Conservation (phyloP, 2,329 filamentous ascomycete genomes). For the Clathrospora elynae region DNA sequence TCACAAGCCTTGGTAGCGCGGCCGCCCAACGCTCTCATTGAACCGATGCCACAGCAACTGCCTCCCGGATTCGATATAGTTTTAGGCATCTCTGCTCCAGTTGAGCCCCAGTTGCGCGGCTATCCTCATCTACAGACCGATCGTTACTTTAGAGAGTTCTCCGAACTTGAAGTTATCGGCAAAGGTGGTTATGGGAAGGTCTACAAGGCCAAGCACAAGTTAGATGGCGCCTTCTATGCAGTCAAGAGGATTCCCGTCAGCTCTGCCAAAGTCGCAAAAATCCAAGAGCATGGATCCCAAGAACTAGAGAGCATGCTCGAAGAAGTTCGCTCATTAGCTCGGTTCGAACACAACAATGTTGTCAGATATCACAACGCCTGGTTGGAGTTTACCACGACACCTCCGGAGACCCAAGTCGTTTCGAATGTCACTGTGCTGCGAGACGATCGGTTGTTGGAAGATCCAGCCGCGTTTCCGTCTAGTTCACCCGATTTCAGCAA, state of each 20-base stretch:
- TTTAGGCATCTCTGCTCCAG: slow-evolving; percentile 21
- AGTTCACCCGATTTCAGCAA: slow-evolving; percentile 15
- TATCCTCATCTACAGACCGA: slow-evolving; percentile 41
- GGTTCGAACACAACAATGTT: slow-evolving; percentile 67
- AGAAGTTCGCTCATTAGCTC: slow-evolving; percentile 66
- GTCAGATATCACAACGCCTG: slow-evolving; percentile 70
- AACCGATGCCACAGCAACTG: slow-evolving; percentile 17
- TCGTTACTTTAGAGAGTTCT: slow-evolving; percentile 42
- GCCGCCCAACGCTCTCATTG: slow-evolving; percentile 9
- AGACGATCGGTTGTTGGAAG: slow-evolving; percentile 32
- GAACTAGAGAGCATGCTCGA: slow-evolving; percentile 63
- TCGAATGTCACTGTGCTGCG: slow-evolving; percentile 18
- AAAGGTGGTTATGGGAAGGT: slow-evolving; percentile 70
- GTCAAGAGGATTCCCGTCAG: slow-evolving; percentile 69
- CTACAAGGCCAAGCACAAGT: slow-evolving; percentile 64
- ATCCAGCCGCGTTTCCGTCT: slow-evolving; percentile 19
- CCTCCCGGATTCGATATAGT: slow-evolving; percentile 19
- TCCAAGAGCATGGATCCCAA: slow-evolving; percentile 58
- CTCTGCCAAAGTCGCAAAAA: slow-evolving; percentile 56
- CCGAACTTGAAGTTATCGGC: slow-evolving; percentile 59
- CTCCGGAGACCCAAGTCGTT: slow-evolving; percentile 14
- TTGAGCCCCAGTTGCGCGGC: slow-evolving; percentile 29
- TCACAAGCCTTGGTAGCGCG: slow-evolving; percentile 34
- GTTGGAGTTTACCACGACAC: slow-evolving; percentile 57
- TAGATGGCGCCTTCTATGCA: slow-evolving; percentile 67